Percentiles rank a stretch among this genome's conserved stretches.
Evolutionary conservation across 805 yeast species (phyloP).

Genomic region (Candida broadrunensis): DNA sequence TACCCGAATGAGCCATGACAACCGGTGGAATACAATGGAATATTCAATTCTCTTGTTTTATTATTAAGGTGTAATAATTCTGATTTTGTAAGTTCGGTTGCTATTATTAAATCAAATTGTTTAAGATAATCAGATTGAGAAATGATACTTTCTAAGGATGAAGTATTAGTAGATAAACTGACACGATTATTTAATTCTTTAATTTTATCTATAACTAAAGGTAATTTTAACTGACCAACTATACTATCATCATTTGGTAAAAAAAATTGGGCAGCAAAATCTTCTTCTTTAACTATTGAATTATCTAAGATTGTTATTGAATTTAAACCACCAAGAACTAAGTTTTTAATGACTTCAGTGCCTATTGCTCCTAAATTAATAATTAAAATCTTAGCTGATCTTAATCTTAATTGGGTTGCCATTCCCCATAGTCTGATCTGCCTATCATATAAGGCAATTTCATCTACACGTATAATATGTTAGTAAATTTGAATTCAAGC

Average conservation of each 20-base stretch:
- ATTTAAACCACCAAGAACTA: slow-evolving; percentile 87
- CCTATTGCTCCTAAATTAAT: slow-evolving; percentile 77
- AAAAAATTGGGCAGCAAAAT: slow-evolving; percentile 75
- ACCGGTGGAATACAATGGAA: slow-evolving; percentile 68
- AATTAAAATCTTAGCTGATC: slow-evolving; percentile 67
- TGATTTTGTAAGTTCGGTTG: slow-evolving; percentile 54
- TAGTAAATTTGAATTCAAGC: too few relatives aligned
- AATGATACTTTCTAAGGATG: slow-evolving; percentile 14
- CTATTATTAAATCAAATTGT: slow-evolving; percentile 68
- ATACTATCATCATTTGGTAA: slow-evolving; percentile 49
- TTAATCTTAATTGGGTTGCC: slow-evolving; percentile 78
- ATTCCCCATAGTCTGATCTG: slow-evolving; percentile 96
- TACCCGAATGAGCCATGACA: slow-evolving; percentile 82
- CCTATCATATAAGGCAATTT: slow-evolving; percentile 88
- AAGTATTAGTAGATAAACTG: slow-evolving; percentile 43
- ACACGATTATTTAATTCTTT: slow-evolving; percentile 82
- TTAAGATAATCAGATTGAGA: slow-evolving; percentile 37
- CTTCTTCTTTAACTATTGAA: slow-evolving; percentile 52
- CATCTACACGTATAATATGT: slow-evolving; percentile 44
- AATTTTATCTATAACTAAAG: slow-evolving; percentile 53
- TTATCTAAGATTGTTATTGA: slow-evolving; percentile 67
- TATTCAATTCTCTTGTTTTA: slow-evolving; percentile 50
- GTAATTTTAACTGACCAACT: slow-evolving; percentile 55
- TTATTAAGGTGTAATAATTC: slow-evolving; percentile 50
- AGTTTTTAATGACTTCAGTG: slow-evolving; percentile 77